phyloP scores from a whole-genome alignment of 768 basidiomycete species.

The Naganishia vishniacii region DNA sequence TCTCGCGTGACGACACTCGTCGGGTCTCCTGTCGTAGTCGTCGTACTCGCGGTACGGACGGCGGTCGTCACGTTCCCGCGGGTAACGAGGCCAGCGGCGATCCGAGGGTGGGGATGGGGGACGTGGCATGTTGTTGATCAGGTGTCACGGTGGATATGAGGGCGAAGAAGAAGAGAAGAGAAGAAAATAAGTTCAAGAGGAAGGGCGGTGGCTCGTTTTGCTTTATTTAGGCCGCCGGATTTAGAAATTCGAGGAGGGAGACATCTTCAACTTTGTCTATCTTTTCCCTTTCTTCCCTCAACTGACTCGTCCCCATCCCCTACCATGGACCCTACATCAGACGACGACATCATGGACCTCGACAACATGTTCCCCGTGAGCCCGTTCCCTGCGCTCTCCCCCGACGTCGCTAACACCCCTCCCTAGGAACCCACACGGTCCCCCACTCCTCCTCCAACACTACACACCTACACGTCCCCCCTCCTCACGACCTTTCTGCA shows the following conservation, averaged over 20 bases:
- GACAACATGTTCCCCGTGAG: constrained; percentile 40
- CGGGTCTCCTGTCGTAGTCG: background rate
- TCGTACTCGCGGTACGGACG: constrained; percentile 10
- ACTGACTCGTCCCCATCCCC: background rate
- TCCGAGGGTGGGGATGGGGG: constrained; percentile 2
- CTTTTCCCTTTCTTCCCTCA: no score
- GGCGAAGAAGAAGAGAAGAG: background rate
- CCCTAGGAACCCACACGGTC: constrained; percentile 42
- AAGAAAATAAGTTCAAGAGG: background rate
- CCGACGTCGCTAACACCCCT: background rate
- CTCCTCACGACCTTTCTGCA: background rate
- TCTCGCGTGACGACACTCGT: background rate
- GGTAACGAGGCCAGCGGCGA: background rate
- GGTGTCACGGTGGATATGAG: background rate
- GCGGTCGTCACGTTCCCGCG: background rate
- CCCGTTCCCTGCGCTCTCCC: background rate
- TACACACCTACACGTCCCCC: constrained; percentile 24
- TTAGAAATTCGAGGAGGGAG: no score
- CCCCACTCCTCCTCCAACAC: constrained; percentile 34
- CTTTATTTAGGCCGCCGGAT: no score
- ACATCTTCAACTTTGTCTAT: no score
- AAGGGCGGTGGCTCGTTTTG: no score
- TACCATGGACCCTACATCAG: background rate
- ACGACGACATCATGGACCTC: constrained; percentile 36
- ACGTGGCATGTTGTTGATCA: constrained; percentile 3